phyloP scores from a whole-genome alignment of 2,329 filamentous ascomycete genomes.

The Periglandula ipomoeae region DNA sequence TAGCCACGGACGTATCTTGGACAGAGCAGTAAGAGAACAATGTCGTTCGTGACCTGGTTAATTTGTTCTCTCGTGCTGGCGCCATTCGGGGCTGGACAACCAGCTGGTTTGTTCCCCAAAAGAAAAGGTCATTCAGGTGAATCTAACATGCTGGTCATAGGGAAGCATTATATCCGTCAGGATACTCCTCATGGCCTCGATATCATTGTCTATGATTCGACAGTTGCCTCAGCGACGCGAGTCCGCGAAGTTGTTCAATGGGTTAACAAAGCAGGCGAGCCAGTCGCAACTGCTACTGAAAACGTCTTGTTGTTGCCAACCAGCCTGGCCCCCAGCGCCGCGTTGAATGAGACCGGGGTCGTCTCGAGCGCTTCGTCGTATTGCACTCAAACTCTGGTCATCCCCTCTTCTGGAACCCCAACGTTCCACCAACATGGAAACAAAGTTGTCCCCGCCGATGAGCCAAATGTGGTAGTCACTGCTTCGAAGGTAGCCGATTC shows the following conservation, averaged over 20 bases:
- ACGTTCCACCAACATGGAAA: not conserved
- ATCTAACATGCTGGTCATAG: not conserved
- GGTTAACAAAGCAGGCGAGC: slow-evolving; percentile 48
- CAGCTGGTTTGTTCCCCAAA: not conserved
- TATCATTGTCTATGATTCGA: slow-evolving; percentile 27
- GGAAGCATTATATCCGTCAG: not conserved
- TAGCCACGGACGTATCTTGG: no score
- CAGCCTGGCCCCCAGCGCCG: slow-evolving; percentile 6
- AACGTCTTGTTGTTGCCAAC: slow-evolving; percentile 18
- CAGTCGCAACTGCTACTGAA: slow-evolving; percentile 34
- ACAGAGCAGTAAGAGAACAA: not conserved
- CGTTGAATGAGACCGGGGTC: slow-evolving; percentile 1
- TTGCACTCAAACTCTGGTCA: slow-evolving; percentile 4
- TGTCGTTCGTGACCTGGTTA: not conserved
- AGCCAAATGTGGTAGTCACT: not conserved
- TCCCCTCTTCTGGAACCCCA: not conserved
- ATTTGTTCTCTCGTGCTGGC: slow-evolving; percentile 1
- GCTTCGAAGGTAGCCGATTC: not conserved
- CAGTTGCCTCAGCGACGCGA: slow-evolving; percentile 30
- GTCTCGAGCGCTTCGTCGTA: slow-evolving; percentile 1
- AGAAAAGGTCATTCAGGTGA: not conserved
- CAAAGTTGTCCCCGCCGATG: not conserved
- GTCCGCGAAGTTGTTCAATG: slow-evolving; percentile 46
- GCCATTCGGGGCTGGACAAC: not conserved
- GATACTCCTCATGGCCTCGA: slow-evolving; percentile 7